A percentile compares a stretch with the other conserved stretches of the same genome.
These are phyloP conservation scores for Glomus cerebriforme DNA, from an alignment of 192 early-diverging fungal species.

Conservation along the genomic window DNA sequence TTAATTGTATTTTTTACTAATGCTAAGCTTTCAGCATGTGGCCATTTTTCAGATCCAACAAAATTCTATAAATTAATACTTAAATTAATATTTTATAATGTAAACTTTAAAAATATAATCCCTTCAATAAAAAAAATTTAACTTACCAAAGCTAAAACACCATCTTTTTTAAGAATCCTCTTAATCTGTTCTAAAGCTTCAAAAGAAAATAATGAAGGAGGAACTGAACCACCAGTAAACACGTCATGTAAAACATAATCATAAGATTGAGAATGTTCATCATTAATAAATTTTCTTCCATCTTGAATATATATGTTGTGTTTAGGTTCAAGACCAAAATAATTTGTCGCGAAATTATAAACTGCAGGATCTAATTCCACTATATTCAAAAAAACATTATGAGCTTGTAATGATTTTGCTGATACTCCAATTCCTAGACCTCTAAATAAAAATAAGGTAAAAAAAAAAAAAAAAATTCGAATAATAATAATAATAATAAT, in stretches of 20 bases:
- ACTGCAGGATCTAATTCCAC: constrained; percentile 86
- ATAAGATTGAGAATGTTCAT: constrained; percentile 54
- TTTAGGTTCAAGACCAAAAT: constrained; percentile 62
- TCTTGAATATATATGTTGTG: constrained; percentile 67
- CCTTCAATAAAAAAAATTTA: constrained; percentile 18
- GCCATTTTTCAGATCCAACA: constrained; percentile 62
- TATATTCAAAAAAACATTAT: constrained; percentile 69
- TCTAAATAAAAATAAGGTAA: constrained; percentile 30
- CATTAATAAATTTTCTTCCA: constrained; percentile 74
- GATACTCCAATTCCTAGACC: constrained; percentile 86
- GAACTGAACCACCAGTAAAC: constrained; percentile 88
- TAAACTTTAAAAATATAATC: not conserved
- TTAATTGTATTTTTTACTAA: constrained; percentile 67
- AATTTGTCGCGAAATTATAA: constrained; percentile 62
- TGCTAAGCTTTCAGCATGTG: constrained; percentile 53
- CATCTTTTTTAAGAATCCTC: constrained; percentile 71
- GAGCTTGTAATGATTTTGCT: constrained; percentile 61
- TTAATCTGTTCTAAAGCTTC: constrained; percentile 67
- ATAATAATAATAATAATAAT: not conserved
- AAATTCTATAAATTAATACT: constrained; percentile 63
- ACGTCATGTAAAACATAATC: constrained; percentile 92
- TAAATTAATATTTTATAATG: constrained; percentile 23
- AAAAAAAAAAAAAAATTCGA: not conserved
- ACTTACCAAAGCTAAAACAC: constrained; percentile 75
- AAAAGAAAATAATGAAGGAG: constrained; percentile 69